These are phyloP conservation scores for Triangularia setosa DNA, from an alignment of 2,329 filamentous ascomycete genomes.

Conservation along the genomic window DNA sequence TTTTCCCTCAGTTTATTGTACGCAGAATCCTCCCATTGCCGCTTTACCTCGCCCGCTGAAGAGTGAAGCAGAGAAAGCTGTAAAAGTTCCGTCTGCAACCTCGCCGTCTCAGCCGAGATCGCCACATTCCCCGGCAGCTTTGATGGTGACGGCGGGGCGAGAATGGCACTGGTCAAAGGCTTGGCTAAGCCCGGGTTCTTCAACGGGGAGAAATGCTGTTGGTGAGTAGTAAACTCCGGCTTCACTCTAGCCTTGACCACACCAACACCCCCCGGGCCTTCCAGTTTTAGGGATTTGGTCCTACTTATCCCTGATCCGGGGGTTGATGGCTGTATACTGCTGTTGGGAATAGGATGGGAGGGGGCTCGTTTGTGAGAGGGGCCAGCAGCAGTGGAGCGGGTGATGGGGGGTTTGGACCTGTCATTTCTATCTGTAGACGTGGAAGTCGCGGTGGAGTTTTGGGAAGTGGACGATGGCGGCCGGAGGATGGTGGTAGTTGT, in stretches of 20 bases:
- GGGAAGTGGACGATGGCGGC: slow-evolving; percentile 26
- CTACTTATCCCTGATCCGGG: background rate
- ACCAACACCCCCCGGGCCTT: background rate
- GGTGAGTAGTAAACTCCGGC: slow-evolving; percentile 58
- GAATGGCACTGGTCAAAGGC: slow-evolving; percentile 53
- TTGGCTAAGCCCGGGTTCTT: slow-evolving; percentile 52
- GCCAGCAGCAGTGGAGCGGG: slow-evolving; percentile 7
- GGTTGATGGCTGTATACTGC: slow-evolving; percentile 10
- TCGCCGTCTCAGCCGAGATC: slow-evolving; percentile 53
- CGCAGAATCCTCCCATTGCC: slow-evolving; percentile 56
- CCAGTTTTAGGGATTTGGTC: background rate
- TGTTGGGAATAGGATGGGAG: background rate
- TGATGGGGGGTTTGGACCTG: slow-evolving; percentile 20
- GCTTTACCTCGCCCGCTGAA: slow-evolving; percentile 41
- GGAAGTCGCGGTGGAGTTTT: slow-evolving; percentile 10
- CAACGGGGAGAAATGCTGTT: slow-evolving; percentile 65
- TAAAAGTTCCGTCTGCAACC: slow-evolving; percentile 60
- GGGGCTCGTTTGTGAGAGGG: slow-evolving; percentile 1
- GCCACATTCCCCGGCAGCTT: slow-evolving; percentile 59
- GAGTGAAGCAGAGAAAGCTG: slow-evolving; percentile 63
- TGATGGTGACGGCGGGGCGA: slow-evolving; percentile 58
- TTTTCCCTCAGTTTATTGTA: slow-evolving; percentile 42
- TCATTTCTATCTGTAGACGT: slow-evolving; percentile 7
- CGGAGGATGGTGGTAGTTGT: slow-evolving; percentile 38
- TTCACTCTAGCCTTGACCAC: slow-evolving; percentile 29